These are phyloP conservation scores for Aspergillus saccharolyticus DNA, from an alignment of 495 filamentous ascomycete genomes.

Conservation along the genomic window DNA sequence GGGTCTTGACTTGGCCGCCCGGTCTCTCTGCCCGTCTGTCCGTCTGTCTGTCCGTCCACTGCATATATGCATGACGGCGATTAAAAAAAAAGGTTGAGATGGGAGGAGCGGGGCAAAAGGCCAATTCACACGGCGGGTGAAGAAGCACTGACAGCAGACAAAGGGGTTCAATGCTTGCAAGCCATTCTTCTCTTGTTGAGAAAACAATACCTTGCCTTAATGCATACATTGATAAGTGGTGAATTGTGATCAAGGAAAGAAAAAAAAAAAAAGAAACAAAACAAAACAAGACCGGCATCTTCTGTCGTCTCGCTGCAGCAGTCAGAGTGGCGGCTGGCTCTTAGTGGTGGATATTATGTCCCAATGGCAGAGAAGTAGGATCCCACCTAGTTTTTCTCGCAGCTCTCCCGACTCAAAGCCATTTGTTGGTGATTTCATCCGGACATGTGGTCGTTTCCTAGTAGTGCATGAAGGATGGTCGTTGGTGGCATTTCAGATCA, in stretches of 20 bases:
- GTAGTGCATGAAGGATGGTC: conserved; percentile 19
- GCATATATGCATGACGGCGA: conserved; percentile 16
- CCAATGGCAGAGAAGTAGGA: conserved; percentile 10
- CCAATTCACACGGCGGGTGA: not conserved
- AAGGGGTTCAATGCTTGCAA: too few relatives aligned
- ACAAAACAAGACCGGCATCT: not conserved
- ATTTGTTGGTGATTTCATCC: conserved; percentile 7
- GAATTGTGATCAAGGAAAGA: not conserved
- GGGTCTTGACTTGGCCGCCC: not conserved
- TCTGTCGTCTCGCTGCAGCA: not conserved
- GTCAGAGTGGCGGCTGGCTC: not conserved
- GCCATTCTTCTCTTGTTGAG: too few relatives aligned
- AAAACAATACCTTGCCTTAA: too few relatives aligned
- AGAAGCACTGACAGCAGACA: too few relatives aligned
- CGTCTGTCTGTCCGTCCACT: conserved; percentile 5
- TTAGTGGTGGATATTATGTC: conserved; percentile 4
- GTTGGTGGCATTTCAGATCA: conserved; percentile 18
- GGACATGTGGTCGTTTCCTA: conserved; percentile 27
- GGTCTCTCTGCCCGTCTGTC: not conserved
- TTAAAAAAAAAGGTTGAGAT: conserved; percentile 3
- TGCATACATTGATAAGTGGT: not conserved
- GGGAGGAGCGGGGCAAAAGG: not conserved
- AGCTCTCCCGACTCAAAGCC: conserved; percentile 14
- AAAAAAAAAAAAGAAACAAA: not conserved
- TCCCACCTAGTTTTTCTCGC: conserved; percentile 11